These are phyloP conservation scores for Talaromyces ruber DNA, from an alignment of 495 filamentous ascomycete species.

Conservation along the genomic window DNA sequence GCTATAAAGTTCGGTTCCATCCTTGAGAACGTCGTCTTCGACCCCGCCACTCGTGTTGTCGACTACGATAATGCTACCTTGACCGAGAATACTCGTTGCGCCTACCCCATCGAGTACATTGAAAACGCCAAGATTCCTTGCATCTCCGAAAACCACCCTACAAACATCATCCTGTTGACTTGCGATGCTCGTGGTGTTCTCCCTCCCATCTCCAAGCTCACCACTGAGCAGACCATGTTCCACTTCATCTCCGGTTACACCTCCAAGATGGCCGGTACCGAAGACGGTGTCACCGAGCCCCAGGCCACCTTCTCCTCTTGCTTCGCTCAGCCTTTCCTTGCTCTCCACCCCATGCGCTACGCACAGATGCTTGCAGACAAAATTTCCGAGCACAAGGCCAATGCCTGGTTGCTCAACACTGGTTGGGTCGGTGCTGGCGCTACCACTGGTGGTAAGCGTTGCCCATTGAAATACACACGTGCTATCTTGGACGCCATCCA, in stretches of 20 bases:
- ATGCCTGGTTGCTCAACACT: conserved; percentile 98
- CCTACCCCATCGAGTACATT: conserved; percentile 99
- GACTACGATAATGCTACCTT: conserved; percentile 93
- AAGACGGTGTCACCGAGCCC: conserved; percentile 92
- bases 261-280: conserved; percentile 99
- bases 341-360: conserved; percentile 98
- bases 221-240: conserved; percentile 96
- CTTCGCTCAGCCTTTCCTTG: conserved; percentile 98
- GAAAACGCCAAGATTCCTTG: conserved; percentile 98
- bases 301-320: conserved; percentile 98
- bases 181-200: conserved; percentile 97
- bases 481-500: conserved; percentile 98
- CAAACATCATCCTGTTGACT: conserved; percentile 95
- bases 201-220: conserved; percentile 95
- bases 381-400: conserved; percentile 89
- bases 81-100: conserved; percentile 96
- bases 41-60: conserved; percentile 78
- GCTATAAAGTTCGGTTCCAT: conserved; percentile 96
- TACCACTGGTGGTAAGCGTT: conserved; percentile 92
- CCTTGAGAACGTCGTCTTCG: conserved; percentile 97
- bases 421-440: conserved; percentile 97
- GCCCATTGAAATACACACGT: conserved; percentile 97
- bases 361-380: conserved; percentile 96
- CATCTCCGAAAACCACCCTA: conserved; percentile 75
- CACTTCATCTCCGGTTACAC: conserved; percentile 99